Conservation (phyloP, 768 basidiomycete genomes). For the Sporobolomyces phaffii region DNA sequence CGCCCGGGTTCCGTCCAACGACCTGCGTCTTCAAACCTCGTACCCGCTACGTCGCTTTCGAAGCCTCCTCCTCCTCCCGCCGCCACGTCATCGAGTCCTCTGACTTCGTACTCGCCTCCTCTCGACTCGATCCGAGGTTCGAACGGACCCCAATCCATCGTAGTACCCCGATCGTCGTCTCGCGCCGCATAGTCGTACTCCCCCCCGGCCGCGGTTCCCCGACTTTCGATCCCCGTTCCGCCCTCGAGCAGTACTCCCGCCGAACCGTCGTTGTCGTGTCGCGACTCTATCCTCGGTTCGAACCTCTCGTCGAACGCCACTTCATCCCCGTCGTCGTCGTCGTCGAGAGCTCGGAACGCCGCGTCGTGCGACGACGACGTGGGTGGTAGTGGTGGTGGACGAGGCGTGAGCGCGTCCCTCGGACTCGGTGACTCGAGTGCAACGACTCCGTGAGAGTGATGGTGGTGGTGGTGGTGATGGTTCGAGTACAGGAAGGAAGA, state of each 20-base stretch:
- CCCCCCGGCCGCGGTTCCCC: too few species aligned
- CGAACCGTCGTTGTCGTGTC: too few species aligned
- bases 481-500: neutral
- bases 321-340: neutral
- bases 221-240: too few species aligned
- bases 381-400: too few species aligned
- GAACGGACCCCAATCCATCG: neutral
- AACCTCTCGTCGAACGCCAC: neutral
- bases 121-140: neutral
- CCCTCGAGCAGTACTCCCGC: too few species aligned
- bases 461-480: too few species aligned
- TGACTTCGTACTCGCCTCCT: neutral
- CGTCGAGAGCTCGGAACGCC: too few species aligned
- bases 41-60: too few species aligned
- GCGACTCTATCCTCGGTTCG: neutral
- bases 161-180: neutral
- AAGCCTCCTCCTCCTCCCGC: neutral
- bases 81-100: neutral
- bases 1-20: neutral
- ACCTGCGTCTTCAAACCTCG: too few species aligned
- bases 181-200: neutral
- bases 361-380: too few species aligned
- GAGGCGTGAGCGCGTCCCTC: neutral
- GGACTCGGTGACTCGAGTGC: neutral
- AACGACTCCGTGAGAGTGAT: too few species aligned